Evolutionary conservation across 1,284 basidiomycete species (phyloP), one percentile per base, ranked within the genome.

Genomic region (Puccinia polysora): DNA sequence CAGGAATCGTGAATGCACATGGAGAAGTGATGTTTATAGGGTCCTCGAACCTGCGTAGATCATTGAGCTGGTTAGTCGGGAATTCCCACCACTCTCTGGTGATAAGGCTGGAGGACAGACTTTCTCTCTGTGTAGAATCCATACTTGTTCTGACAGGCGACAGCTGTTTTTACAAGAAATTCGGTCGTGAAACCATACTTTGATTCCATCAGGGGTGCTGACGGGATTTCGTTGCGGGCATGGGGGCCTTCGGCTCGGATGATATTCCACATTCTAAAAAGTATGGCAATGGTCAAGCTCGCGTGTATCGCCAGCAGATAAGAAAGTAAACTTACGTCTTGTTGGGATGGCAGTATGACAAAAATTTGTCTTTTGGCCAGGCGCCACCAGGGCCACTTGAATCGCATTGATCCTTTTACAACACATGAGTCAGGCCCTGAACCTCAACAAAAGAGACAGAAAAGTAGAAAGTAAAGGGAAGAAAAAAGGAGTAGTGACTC

Each of bases 341-440:
- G 3, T 67, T 5, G 10, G 52, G 64, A 15, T 49, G 38, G 38
- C 64, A 67, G 52, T 67, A 45, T 18, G 64, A 67, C 7, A 67
- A 30, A 20, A 34, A 43, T 25, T 56, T 53, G 38, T 67, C 64
- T 56, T 55, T n/a, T 38, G 64, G 64, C 64, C 64, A 67, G 8
- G 64, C 52, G 14, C 64, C 64, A 10, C 36, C 50, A 4, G 64
- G 64, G 20, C 64, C 64, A 20, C 10, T 25, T 25, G 32, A 25
- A 2, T 14, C 25, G 23, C 64, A 67, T 4, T 8, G 18, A 53
- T 67, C 52, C 64, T 67, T 14, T n/a, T 3, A 40, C 34, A 18
- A 47, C n/a, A n/a, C n/a, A n/a, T n/a, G n/a, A n/a, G n/a, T n/a
- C n/a, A n/a, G n/a, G n/a, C n/a, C n/a, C n/a, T n/a, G n/a, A n/a